Evolutionary conservation across 257 asterid species (phyloP), one percentile per base, ranked within the genome.

Genomic region (Solanum tarijense): DNA sequence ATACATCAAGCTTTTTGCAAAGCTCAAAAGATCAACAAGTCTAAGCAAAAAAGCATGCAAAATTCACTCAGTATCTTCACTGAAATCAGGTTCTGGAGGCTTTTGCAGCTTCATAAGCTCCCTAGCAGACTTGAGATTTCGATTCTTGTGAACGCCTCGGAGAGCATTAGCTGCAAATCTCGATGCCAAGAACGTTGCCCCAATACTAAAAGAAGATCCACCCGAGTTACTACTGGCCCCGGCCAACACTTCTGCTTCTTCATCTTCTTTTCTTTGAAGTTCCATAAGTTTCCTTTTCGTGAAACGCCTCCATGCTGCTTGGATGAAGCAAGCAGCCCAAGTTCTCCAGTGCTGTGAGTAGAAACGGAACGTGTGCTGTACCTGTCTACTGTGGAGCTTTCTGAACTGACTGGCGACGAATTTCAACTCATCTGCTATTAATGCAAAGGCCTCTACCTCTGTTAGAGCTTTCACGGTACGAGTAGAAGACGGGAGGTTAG

Each of bases 51-150:
- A 20, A 9, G 20, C 85, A 38, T 62, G 69, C 16, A 66, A 27
- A 73, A 46, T 75, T 91, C 84, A 95, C 86, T 96, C 98, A 14
- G 94, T 95, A 89, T 96, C 98, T 7, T 94, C 98, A 14, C 94
- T 93, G 87, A 96, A 96, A 90, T 96, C 99, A n/a, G 99, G 99
- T 88, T 96, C 99, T 9, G 98, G 98, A 11, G 99, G 98, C 73
- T 96, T 96, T 86, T 93, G 99, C 36, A 94, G 90, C 82, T 95
- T 95, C 86, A 96, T 96, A 91, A 96, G 88, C 74, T 94, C 98
- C 90, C 96, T 82, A 0, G 98, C 97, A 62, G 93, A 94, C 92
- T 93, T 95, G n/a, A 96, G 98, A 86, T 93, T 95, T 89, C 98
- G 92, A 83, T 96, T 96, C 48, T 98, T 92, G 89, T 95, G 99